Base-by-base conservation (phyloP, 2,329 filamentous ascomycete species). In the Rachicladosporium sp. region DNA sequence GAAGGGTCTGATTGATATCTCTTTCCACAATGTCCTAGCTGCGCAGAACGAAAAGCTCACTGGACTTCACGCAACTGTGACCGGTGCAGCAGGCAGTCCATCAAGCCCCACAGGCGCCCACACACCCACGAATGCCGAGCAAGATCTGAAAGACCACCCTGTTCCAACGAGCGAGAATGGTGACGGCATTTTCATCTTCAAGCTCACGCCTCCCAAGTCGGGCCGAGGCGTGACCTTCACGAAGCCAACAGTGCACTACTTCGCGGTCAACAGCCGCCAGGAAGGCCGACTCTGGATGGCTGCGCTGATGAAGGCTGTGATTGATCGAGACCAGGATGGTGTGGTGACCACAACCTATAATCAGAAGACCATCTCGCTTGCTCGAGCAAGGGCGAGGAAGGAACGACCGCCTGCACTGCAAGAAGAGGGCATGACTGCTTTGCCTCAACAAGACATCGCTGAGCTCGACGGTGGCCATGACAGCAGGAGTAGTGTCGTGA, bases 251-350 rank as follows among this genome's bases (percentile, higher is more conserved):
- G 84, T 95, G 31, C 91, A 98, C 60, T 96, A 95, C 61, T 98
- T 98, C 60, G 91, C 93, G 4, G 87, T 95, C 13, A 88, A 93
- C 38, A 94, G 82, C 52, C 68, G 95, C 43, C 78, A 85, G 52
- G 78, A 91, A 56, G 91, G 91, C n/a, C 78, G 91, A 9, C 67
- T 93, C 31, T 98, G 91, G 91, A 98, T 98, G 91, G 91, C 87
- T 4, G 91, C 91, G 4, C 67, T 98, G 37, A 93, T 98, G 85
- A 98, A 98, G 65, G 91, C 91, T 7, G 98, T 91, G 1, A 98
- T 98, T 52, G 89, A 96, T 57, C 81, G 89, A 44, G 91, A 98
- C 50, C 66, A 76, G 53, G 52, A 51, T 38, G 74, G 82, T 45
- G 76, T 81, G 8, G 80, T 94, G 44, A 87, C 85, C 13, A 91